phyloP scores from a whole-genome alignment of 78 protist genomes.

The Protostelium mycophagum region DNA sequence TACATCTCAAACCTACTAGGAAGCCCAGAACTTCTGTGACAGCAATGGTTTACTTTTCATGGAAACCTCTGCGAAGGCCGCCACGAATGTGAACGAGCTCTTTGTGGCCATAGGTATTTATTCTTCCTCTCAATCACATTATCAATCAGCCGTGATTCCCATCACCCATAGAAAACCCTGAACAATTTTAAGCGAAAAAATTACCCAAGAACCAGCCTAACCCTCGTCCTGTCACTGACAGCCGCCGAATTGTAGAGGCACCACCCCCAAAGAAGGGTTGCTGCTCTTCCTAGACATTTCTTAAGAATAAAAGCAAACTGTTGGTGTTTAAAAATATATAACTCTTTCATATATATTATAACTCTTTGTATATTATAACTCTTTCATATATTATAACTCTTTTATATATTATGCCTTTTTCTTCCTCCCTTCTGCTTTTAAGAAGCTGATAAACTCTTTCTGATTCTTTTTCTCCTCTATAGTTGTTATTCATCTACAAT shows the following conservation, averaged over 20 bases:
- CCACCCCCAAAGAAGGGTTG: background rate
- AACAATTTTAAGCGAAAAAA: background rate
- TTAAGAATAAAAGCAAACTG: too few relatives aligned
- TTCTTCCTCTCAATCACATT: too few relatives aligned
- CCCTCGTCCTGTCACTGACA: background rate
- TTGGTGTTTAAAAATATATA: too few relatives aligned
- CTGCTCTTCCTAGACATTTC: background rate
- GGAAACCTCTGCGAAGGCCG: constrained; percentile 97
- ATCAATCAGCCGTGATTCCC: too few relatives aligned
- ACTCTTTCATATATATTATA: too few relatives aligned
- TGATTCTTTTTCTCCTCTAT: background rate
- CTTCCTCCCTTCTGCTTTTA: too few relatives aligned
- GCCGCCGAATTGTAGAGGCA: background rate
- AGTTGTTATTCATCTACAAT: background rate
- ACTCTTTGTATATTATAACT: too few relatives aligned
- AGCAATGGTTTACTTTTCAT: constrained; percentile 83
- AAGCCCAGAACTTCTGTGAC: constrained; percentile 56
- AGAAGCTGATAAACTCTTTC: too few relatives aligned
- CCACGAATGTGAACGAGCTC: constrained; percentile 76
- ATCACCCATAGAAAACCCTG: too few relatives aligned
- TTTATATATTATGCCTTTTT: too few relatives aligned
- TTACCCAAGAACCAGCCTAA: background rate
- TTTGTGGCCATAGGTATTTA: background rate
- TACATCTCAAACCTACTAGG: background rate
- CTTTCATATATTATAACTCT: too few relatives aligned